These are phyloP conservation scores for Oehlia diaphana DNA, from an alignment of 192 early-diverging fungal genomes.

Conservation along the genomic window DNA sequence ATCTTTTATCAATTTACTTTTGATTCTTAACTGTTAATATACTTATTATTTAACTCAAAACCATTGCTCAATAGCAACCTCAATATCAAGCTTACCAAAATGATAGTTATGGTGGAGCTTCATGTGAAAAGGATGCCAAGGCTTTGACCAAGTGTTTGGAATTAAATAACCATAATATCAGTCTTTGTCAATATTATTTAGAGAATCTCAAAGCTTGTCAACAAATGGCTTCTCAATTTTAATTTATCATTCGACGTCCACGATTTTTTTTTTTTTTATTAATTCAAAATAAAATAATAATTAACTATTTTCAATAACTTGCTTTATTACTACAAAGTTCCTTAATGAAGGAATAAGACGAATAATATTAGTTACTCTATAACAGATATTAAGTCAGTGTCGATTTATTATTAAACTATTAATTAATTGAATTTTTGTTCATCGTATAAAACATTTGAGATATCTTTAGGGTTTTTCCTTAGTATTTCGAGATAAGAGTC, in stretches of 20 bases:
- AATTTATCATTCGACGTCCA: background rate
- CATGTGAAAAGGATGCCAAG: slow-evolving; percentile 76
- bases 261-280: background rate
- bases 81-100: slow-evolving; percentile 29
- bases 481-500: slow-evolving; percentile 2
- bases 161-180: slow-evolving; percentile 74
- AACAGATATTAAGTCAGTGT: background rate
- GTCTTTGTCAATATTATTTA: slow-evolving; percentile 86
- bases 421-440: background rate
- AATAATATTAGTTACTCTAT: background rate
- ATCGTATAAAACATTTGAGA: background rate
- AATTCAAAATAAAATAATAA: background rate
- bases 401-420: background rate
- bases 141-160: slow-evolving; percentile 88
- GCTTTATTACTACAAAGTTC: no score
- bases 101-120: slow-evolving; percentile 35
- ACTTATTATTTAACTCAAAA: background rate
- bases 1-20: background rate
- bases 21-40: slow-evolving; percentile 4
- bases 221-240: slow-evolving; percentile 48
- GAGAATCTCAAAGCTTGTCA: slow-evolving; percentile 93
- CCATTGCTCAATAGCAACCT: slow-evolving; percentile 36
- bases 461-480: slow-evolving; percentile 8
- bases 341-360: background rate
- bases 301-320: no score